Base-by-base conservation (phyloP, 2,329 filamentous ascomycete genomes). In the Trichoderma atroviride region DNA sequence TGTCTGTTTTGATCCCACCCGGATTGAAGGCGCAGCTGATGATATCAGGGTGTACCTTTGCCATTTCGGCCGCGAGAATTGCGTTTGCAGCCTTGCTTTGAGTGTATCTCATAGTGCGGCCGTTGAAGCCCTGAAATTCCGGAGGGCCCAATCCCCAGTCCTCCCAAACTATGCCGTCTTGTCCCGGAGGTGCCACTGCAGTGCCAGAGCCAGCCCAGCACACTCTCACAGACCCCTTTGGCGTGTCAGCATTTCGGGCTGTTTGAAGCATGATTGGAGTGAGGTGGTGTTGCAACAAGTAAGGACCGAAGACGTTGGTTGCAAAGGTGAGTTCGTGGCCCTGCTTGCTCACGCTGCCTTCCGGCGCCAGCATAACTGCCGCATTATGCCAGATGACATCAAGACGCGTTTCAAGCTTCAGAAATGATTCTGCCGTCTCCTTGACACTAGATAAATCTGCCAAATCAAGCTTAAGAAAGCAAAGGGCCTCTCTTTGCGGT, bases 331-430 rank as follows among this genome's bases (percentile, higher is more conserved):
- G n/a, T 29, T 62, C 59, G 29, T 62, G 29, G 6, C 59, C 59
- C 19, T 62, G 59, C 13, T 62, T 62, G 43, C 59, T 62, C 3
- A 62, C n/a, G 29, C 59, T 62, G 6, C 59, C 59, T 24, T 62
- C 59, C 5, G 59, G 59, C 1, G 29, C 40, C 10, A 50, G 19
- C 59, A 62, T 62, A 10, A 62, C 43, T n/a, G 19, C 59, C 3
- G 59, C 59, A 6, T 62, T 62, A 13, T 62, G 59, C 59, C 59
- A 62, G 29, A 62, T 13, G 4, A 62, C 14, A 10, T 62, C 59
- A 6, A 62, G 59, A 7, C 59, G 40, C 0, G 43, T 52, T 24
- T 62, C 59, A 16, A 50, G 19, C 11, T 33, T 19, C 27, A 61
- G 19, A 13, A 61, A 33, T 22, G 24, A 50, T n/a, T 50, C 40